phyloP scores from a whole-genome alignment of 495 filamentous ascomycete species.

The Aspergillus mulundensis region DNA sequence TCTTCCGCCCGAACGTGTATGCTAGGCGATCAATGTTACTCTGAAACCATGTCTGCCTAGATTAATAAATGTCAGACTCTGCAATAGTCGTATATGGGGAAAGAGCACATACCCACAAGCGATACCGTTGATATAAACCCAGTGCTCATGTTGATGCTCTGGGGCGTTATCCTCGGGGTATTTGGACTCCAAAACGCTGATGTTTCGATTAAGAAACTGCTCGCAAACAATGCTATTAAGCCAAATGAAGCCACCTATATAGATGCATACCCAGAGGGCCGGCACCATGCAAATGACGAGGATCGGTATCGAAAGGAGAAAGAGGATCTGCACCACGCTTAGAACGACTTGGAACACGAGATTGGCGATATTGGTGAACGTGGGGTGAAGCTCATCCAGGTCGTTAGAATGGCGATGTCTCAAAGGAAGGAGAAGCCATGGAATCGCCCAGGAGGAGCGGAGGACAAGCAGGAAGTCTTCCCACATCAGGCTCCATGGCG shows the following conservation, averaged over 20 bases:
- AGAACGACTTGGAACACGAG: constrained; percentile 51
- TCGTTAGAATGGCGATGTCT: constrained; percentile 27
- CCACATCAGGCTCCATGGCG: constrained; percentile 51
- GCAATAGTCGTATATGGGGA: background rate
- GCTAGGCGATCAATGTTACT: constrained; percentile 68
- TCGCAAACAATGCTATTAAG: constrained; percentile 49
- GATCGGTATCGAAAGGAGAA: constrained; percentile 45
- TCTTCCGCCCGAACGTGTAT: constrained; percentile 66
- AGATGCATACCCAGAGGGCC: constrained; percentile 47
- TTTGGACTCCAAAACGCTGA: constrained; percentile 23
- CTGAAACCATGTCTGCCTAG: constrained; percentile 49
- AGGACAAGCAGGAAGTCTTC: constrained; percentile 54
- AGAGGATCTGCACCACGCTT: constrained; percentile 30
- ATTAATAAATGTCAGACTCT: background rate
- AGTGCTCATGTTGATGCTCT: constrained; percentile 29
- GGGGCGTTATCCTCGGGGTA: constrained; percentile 19
- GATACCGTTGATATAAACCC: constrained; percentile 41
- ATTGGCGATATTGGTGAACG: constrained; percentile 44
- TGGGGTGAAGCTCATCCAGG: constrained; percentile 56
- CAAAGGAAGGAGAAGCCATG: constrained; percentile 51
- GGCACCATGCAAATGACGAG: constrained; percentile 42
- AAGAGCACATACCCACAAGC: constrained; percentile 26
- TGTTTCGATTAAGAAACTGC: constrained; percentile 39
- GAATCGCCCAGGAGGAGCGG: constrained; percentile 44
- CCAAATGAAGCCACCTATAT: constrained; percentile 29